Evolutionary conservation across 768 basidiomycete genomes (phyloP).

Genomic region (Strobilomyces echinocephalus): DNA sequence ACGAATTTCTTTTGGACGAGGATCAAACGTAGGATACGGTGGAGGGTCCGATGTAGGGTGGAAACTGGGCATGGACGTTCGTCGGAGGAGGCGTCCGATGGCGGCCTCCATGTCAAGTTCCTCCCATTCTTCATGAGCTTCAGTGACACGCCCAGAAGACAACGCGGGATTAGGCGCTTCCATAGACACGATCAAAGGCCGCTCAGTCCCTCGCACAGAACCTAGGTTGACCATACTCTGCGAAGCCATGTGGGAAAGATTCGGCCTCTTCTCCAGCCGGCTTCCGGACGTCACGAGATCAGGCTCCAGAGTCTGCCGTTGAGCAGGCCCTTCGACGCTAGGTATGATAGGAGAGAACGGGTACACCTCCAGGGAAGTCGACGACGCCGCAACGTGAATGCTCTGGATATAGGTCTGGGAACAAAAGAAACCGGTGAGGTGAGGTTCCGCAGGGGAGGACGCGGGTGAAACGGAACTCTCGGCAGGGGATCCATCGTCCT

Average conservation of each 20-base stretch:
- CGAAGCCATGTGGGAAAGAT: constrained; percentile 56
- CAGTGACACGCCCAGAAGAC: constrained; percentile 9
- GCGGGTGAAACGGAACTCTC: constrained; percentile 4
- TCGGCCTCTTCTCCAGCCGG: constrained; percentile 30
- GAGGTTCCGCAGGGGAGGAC: not conserved
- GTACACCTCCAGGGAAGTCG: constrained; percentile 8
- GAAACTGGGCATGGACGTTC: constrained; percentile 72
- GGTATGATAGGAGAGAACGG: constrained; percentile 19
- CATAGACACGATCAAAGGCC: constrained; percentile 14
- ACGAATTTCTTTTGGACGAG: constrained; percentile 21
- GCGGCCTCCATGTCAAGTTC: constrained; percentile 25
- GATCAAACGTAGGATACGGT: constrained; percentile 55
- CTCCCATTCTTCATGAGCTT: constrained; percentile 13
- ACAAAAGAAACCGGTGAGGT: constrained; percentile 1
- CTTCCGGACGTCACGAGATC: constrained; percentile 4
- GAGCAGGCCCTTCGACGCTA: not conserved
- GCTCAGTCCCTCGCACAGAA: constrained; percentile 28
- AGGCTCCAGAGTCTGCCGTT: not conserved
- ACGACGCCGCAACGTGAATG: constrained; percentile 1
- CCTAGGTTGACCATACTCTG: constrained; percentile 60
- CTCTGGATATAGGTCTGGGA: constrained; percentile 10
- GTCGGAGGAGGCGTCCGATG: constrained; percentile 43
- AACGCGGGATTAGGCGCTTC: constrained; percentile 14
- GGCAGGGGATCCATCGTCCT: not conserved
- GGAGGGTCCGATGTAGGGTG: constrained; percentile 56